Conservation (phyloP, 1,284 basidiomycete species). For the Neonothopanus nambi region DNA sequence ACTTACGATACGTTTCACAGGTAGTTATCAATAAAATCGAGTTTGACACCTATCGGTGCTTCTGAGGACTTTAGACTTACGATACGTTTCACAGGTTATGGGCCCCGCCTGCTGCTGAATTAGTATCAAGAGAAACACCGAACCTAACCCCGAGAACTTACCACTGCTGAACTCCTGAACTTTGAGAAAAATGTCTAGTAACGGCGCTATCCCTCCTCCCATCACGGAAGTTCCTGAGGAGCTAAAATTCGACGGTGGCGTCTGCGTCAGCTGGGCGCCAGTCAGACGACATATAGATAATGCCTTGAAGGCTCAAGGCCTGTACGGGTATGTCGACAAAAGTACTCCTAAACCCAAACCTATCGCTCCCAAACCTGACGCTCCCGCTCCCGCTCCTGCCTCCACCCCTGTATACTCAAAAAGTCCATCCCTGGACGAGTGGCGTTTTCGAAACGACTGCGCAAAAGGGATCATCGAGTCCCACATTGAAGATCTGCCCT, state of each 20-base stretch:
- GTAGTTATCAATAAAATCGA: too few relatives aligned
- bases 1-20: too few relatives aligned
- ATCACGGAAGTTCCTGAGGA: slow-evolving; percentile 6
- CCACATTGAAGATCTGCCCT: background rate
- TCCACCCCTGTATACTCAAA: slow-evolving; percentile 4
- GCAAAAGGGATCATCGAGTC: slow-evolving; percentile 5
- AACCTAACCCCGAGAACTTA: too few relatives aligned
- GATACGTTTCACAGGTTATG: too few relatives aligned
- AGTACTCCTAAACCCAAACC: background rate
- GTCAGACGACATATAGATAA: background rate
- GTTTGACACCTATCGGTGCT: too few relatives aligned
- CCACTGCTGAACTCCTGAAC: too few relatives aligned
- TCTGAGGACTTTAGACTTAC: too few relatives aligned
- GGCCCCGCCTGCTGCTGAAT: too few relatives aligned
- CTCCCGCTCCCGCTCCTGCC: background rate
- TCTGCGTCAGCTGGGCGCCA: background rate
- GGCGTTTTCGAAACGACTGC: background rate
- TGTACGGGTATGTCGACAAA: slow-evolving; percentile 1
- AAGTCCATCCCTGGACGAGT: background rate
- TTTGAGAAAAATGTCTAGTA: slow-evolving; percentile 7
- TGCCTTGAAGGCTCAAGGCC: background rate
- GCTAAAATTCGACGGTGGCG: slow-evolving; percentile 7
- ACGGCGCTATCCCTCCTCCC: slow-evolving; percentile 3
- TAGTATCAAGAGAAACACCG: too few relatives aligned
- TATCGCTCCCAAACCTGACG: background rate